These are phyloP conservation scores for Suhomyces sp. DNA, from an alignment of 805 yeast genomes.

Conservation along the genomic window DNA sequence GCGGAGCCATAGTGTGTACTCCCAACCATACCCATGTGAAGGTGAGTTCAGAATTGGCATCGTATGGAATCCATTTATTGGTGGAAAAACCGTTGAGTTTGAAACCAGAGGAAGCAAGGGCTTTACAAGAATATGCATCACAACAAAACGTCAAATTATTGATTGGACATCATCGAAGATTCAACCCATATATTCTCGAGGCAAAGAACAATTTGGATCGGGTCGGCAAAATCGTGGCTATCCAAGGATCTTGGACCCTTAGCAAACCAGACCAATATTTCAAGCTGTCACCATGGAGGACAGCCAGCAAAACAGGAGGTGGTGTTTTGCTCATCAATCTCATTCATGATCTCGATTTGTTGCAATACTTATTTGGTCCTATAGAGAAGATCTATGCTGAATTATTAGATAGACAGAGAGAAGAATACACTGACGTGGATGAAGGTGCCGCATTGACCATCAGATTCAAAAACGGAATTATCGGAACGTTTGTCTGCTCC, in stretches of 20 bases:
- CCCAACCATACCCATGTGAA: conserved; percentile 43
- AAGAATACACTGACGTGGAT: conserved; percentile 28
- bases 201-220: conserved; percentile 32
- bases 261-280: conserved; percentile 37
- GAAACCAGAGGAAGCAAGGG: conserved; percentile 33
- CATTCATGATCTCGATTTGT: conserved; percentile 42
- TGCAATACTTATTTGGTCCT: conserved; percentile 42
- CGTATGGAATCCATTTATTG: conserved; percentile 35
- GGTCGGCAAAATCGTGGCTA: conserved; percentile 34
- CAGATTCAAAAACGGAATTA: conserved; percentile 36
- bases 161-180: conserved; percentile 44
- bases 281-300: conserved; percentile 39
- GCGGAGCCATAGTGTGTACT: conserved; percentile 42
- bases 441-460: conserved; percentile 44
- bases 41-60: conserved; percentile 33
- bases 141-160: conserved; percentile 28
- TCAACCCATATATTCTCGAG: conserved; percentile 41
- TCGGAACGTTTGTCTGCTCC: conserved; percentile 43
- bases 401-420: conserved; percentile 31
- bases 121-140: conserved; percentile 28
- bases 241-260: conserved; percentile 44
- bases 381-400: conserved; percentile 41
- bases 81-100: conserved; percentile 43
- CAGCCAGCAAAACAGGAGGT: conserved; percentile 34
- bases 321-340: conserved; percentile 42